phyloP scores from a whole-genome alignment of 176 grass and related monocot species.

The Aegilops longissima region DNA sequence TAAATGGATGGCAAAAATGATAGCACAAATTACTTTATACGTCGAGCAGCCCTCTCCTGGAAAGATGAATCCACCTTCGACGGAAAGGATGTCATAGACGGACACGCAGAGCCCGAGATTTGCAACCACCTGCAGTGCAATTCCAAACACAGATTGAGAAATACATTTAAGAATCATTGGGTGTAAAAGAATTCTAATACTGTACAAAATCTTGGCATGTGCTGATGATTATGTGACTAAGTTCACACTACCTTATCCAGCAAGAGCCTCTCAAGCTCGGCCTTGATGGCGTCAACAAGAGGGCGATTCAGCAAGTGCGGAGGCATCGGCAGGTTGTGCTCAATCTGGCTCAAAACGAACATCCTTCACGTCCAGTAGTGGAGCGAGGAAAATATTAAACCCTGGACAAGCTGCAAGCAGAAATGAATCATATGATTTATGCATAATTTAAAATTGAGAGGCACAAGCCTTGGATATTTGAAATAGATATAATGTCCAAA shows the following conservation, averaged over 20 bases:
- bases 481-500: background rate
- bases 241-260: conserved; percentile 64
- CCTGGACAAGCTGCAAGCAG: background rate
- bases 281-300: conserved; percentile 64
- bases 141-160: background rate
- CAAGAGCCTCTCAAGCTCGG: conserved; percentile 76
- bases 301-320: conserved; percentile 69
- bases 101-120: conserved; percentile 83
- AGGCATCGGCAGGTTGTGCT: conserved; percentile 79
- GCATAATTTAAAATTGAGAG: background rate
- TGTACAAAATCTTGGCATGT: background rate
- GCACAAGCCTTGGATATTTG: background rate
- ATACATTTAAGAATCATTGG: background rate
- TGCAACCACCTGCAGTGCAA: conserved; percentile 51
- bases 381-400: background rate
- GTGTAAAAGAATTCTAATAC: background rate
- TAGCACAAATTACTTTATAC: conserved; percentile 52
- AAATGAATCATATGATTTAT: background rate
- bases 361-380: conserved; percentile 27
- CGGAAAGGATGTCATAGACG: conserved; percentile 62
- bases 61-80: conserved; percentile 78
- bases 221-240: background rate
- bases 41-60: conserved; percentile 77
- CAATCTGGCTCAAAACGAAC: conserved; percentile 73
- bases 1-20: background rate